These are phyloP conservation scores for Dactylellina cionopaga DNA, from an alignment of 2,329 filamentous ascomycete species.

Conservation along the genomic window DNA sequence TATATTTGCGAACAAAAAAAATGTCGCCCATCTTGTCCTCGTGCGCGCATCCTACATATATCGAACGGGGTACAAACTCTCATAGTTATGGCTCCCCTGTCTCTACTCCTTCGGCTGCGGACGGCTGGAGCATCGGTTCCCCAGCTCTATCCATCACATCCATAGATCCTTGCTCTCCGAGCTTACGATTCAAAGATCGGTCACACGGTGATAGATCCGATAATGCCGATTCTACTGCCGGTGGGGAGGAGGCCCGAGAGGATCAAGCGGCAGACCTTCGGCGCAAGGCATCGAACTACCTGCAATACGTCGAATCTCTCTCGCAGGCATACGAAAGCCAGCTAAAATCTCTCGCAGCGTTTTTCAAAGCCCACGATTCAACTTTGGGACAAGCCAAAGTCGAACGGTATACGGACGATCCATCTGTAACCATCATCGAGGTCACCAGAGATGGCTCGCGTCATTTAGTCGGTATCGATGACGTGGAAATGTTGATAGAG, in stretches of 20 bases:
- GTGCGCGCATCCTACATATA: background rate
- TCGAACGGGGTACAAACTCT: background rate
- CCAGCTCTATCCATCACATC: conserved; percentile 46
- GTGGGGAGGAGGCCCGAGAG: background rate
- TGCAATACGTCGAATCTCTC: conserved; percentile 46
- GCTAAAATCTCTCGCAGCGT: conserved; percentile 26
- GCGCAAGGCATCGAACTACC: conserved; percentile 44
- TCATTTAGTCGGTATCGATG: conserved; percentile 35
- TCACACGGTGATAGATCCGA: background rate
- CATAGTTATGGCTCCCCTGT: conserved; percentile 18
- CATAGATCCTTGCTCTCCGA: conserved; percentile 37
- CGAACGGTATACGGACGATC: conserved; percentile 26
- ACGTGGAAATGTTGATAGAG: conserved; percentile 32
- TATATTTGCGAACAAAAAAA: background rate
- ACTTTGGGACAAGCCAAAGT: background rate
- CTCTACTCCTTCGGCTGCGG: conserved; percentile 2
- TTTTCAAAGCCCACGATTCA: conserved; percentile 21
- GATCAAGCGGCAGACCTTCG: conserved; percentile 34
- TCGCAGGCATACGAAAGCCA: conserved; percentile 49
- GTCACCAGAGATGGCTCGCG: conserved; percentile 21
- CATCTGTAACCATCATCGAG: conserved; percentile 32
- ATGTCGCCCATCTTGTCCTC: conserved; percentile 1
- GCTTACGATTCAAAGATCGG: conserved; percentile 31
- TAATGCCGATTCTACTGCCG: background rate
- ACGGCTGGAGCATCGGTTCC: conserved; percentile 39